Base-by-base conservation (phyloP, 2,329 filamentous ascomycete genomes). In the Dichotomopilus funicola region DNA sequence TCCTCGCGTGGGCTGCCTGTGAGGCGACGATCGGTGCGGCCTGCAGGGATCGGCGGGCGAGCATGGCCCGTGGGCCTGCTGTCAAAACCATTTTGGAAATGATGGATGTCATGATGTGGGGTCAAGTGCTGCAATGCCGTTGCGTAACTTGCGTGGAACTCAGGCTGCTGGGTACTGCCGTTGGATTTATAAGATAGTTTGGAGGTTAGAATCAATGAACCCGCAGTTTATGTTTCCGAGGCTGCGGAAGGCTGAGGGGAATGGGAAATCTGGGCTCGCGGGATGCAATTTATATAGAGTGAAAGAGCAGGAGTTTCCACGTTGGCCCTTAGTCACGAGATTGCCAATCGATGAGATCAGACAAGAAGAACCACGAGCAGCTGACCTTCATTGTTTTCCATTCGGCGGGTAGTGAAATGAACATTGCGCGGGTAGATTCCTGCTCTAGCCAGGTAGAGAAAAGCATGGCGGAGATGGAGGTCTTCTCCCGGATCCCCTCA, bases 61-160 rank as follows among this genome's bases (percentile, higher is more conserved):
- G 34, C 3, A 59, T 19, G 13, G 52, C 41, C 9, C 56, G 56
- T 6, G 45, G 33, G 44, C 43, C 46, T 7, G 49, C 53, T 37
- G 42, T 38, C 2, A 48, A 34, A 38, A 42, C 41, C 7, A 48
- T 54, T 37, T 31, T 58, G 40, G 42, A 47, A 43, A 53, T 36
- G 36, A 49, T 6, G 35, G 37, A 51, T 35, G 51, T 27, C 60
- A 57, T 61, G 27, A 37, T 59, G 40, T 3, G 37, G 40, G 2
- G 8, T 9, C 8, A 4, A 38, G 37, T 38, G 8, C 37, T 38
- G 8, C 8, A 38, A 38, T 38, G 12, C 12, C 37, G 8, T 38
- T 8, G 8, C 37, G 37, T 12, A 38, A 12, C 37, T 38, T 38
- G 12, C 8, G 8, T 38, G 37, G 12, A 38, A 9, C 37, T 8